These are phyloP conservation scores for Mucor racemosus DNA, from an alignment of 371 early-diverging fungal genomes.

Conservation along the genomic window DNA sequence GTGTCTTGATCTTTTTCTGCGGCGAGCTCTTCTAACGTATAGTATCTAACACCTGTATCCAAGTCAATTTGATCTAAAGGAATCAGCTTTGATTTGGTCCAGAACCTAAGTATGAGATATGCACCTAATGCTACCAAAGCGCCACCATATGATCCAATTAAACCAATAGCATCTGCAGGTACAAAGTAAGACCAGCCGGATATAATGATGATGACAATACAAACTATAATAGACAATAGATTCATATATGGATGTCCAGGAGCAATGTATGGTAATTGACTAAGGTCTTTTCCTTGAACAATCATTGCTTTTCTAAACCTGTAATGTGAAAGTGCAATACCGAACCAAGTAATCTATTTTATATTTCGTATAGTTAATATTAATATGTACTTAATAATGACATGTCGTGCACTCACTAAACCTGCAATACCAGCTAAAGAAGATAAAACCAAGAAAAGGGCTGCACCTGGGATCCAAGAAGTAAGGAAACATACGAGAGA, in stretches of 20 bases:
- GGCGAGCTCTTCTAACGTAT: conserved; percentile 17
- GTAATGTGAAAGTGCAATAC: conserved; percentile 72
- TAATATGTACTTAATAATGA: no score
- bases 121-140: conserved; percentile 27
- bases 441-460: conserved; percentile 33
- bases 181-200: conserved; percentile 43
- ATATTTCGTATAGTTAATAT: no score
- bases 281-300: conserved; percentile 67
- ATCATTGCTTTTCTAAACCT: conserved; percentile 81
- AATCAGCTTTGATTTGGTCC: conserved; percentile 41
- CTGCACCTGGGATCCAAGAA: conserved; percentile 47
- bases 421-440: conserved; percentile 39
- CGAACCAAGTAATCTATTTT: conserved; percentile 63
- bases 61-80: conserved; percentile 43
- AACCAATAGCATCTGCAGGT: conserved; percentile 33
- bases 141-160: conserved; percentile 37
- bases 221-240: conserved; percentile 48
- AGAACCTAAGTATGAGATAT: conserved; percentile 28
- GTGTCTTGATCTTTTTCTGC: conserved; percentile 18
- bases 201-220: conserved; percentile 37
- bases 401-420: conserved; percentile 14
- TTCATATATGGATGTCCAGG: conserved; percentile 75
- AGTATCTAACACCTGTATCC: conserved; percentile 35
- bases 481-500: conserved; percentile 63
- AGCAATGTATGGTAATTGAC: conserved; percentile 73